Percentiles rank a stretch among this genome's conserved stretches.
These are phyloP conservation scores for Plenodomus tracheiphilus DNA, from an alignment of 2,329 filamentous ascomycete species.

Conservation along the genomic window DNA sequence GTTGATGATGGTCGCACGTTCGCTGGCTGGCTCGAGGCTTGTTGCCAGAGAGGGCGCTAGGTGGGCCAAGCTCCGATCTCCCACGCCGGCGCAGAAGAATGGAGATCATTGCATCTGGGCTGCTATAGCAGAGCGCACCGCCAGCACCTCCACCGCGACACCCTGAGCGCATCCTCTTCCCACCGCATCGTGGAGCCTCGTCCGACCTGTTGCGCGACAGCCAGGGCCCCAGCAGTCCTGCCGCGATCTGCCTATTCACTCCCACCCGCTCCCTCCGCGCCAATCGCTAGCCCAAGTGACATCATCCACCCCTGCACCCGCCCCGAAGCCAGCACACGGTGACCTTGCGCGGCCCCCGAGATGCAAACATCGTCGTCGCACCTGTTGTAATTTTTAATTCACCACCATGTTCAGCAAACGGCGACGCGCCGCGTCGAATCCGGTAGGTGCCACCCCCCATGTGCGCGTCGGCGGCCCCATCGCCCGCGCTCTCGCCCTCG, in stretches of 20 bases:
- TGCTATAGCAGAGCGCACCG: constrained; percentile 4
- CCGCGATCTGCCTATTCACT: not conserved
- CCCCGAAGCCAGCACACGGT: constrained; percentile 8
- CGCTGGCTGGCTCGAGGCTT: constrained; percentile 1
- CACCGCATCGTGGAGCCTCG: not conserved
- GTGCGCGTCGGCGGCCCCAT: constrained; percentile 1
- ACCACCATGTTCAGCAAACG: constrained; percentile 40
- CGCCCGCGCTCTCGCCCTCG: no score
- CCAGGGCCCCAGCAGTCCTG: not conserved
- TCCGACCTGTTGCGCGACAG: not conserved
- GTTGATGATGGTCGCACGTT: constrained; percentile 2
- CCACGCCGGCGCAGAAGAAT: constrained; percentile 2
- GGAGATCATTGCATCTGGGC: constrained; percentile 15
- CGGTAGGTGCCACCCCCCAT: constrained; percentile 26
- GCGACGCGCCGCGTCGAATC: constrained; percentile 37
- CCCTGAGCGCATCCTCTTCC: constrained; percentile 5
- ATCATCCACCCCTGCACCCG: constrained; percentile 20
- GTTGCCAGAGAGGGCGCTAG: constrained; percentile 5
- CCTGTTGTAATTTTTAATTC: constrained; percentile 25
- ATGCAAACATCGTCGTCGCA: constrained; percentile 30
- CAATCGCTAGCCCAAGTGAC: constrained; percentile 13
- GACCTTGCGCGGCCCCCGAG: constrained; percentile 1
- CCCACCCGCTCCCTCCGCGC: not conserved
- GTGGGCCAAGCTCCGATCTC: constrained; percentile 9
- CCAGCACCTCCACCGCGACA: not conserved